Conservation (phyloP, 1,139 yeast species). For the Yamadazyma blattariae region DNA sequence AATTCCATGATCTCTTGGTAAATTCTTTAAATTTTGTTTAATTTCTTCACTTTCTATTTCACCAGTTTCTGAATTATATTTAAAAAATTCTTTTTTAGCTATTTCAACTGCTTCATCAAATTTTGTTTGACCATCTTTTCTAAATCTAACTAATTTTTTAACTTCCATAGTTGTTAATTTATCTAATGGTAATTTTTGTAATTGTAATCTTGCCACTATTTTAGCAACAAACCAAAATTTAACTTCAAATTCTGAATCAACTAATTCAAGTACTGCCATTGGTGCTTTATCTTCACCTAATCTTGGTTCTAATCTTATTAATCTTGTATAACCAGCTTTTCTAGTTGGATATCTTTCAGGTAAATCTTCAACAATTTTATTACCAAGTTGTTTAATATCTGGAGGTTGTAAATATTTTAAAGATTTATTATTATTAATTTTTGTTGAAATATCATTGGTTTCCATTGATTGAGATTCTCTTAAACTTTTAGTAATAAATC, state of each 20-base stretch:
- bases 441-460: constrained; percentile 19
- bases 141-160: constrained; percentile 43
- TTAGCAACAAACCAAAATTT: constrained; percentile 77
- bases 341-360: constrained; percentile 62
- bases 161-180: constrained; percentile 58
- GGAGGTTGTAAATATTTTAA: constrained; percentile 41
- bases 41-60: constrained; percentile 23
- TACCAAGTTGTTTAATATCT: constrained; percentile 36
- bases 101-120: constrained; percentile 65
- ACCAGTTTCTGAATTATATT: constrained; percentile 25
- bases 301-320: constrained; percentile 81
- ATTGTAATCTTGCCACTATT: constrained; percentile 73
- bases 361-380: constrained; percentile 65
- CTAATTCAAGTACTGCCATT: constrained; percentile 84
- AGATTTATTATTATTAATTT: constrained; percentile 19
- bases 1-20: constrained; percentile 29
- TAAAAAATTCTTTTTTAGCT: constrained; percentile 59
- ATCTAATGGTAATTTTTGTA: constrained; percentile 63
- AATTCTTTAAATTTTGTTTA: constrained; percentile 29
- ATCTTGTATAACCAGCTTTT: constrained; percentile 82
- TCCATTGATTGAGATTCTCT: constrained; percentile 16
- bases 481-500: constrained; percentile 34
- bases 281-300: constrained; percentile 86
- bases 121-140: constrained; percentile 48
- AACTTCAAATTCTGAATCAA: constrained; percentile 71